These are phyloP conservation scores for Gossypium longicalyx DNA, from an alignment of 345 rosid genomes.

Conservation along the genomic window DNA sequence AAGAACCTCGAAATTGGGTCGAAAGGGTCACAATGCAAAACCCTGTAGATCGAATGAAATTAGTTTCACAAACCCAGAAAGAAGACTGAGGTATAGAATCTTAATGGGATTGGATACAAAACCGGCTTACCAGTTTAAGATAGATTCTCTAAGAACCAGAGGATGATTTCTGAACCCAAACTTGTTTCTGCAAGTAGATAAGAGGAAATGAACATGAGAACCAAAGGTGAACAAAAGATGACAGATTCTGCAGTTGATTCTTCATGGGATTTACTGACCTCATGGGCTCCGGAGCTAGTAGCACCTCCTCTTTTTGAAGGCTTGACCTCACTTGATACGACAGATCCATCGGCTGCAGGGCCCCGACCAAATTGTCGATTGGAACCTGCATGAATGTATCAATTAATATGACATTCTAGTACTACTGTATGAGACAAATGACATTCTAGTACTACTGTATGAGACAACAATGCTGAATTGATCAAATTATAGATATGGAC, in stretches of 20 bases:
- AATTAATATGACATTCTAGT: constrained; percentile 2
- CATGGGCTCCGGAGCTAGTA: constrained; percentile 46
- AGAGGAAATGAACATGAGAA: background rate
- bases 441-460: background rate
- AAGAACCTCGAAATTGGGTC: background rate
- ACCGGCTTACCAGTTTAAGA: constrained; percentile 29
- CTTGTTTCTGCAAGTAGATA: constrained; percentile 56
- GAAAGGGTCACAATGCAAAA: background rate
- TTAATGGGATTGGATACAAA: background rate
- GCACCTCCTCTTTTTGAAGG: constrained; percentile 57
- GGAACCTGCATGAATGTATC: constrained; percentile 32
- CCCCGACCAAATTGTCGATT: constrained; percentile 36
- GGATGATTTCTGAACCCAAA: constrained; percentile 76
- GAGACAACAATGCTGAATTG: background rate
- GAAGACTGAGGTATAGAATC: background rate
- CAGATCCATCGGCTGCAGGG: constrained; percentile 33
- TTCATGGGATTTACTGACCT: constrained; percentile 38
- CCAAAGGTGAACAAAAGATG: constrained; percentile 3
- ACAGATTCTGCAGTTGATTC: constrained; percentile 6
- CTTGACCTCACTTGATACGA: constrained; percentile 40
- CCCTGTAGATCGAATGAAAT: background rate
- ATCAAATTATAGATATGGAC: constrained; percentile 15
- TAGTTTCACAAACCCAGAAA: constrained; percentile 1
- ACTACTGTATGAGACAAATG: background rate
- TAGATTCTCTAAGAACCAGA: constrained; percentile 48